These are phyloP conservation scores for Hypoxylon perforatum DNA, from an alignment of 495 filamentous ascomycete species.

Conservation along the genomic window DNA sequence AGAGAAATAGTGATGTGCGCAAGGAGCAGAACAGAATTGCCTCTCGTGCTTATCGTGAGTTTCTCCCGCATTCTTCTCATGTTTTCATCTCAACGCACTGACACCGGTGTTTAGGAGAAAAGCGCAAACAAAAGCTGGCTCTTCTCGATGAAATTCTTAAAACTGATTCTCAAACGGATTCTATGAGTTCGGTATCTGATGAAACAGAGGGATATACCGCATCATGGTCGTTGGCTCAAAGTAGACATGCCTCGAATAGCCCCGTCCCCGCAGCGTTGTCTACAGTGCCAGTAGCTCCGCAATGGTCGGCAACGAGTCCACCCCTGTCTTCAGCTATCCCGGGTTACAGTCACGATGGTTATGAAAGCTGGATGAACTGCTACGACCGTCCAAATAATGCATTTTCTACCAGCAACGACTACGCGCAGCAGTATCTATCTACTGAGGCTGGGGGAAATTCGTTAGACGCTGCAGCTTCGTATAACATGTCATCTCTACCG, in stretches of 20 bases:
- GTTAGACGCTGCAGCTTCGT: slow-evolving; percentile 22
- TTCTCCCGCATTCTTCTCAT: not conserved
- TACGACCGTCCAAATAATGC: slow-evolving; percentile 22
- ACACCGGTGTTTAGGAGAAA: slow-evolving; percentile 44
- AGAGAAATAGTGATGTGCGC: slow-evolving; percentile 45
- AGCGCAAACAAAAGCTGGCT: slow-evolving; percentile 51
- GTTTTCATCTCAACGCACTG: slow-evolving; percentile 18
- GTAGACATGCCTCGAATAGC: slow-evolving; percentile 42
- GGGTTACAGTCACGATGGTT: slow-evolving; percentile 23
- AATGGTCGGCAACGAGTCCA: slow-evolving; percentile 28
- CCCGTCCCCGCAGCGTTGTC: slow-evolving; percentile 30
- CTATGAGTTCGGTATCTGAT: slow-evolving; percentile 48
- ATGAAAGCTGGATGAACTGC: slow-evolving; percentile 35
- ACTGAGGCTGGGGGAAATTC: slow-evolving; percentile 22
- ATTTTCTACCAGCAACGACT: slow-evolving; percentile 23
- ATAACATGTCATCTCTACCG: slow-evolving; percentile 25
- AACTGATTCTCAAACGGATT: slow-evolving; percentile 43
- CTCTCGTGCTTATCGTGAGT: slow-evolving; percentile 49
- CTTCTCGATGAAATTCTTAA: slow-evolving; percentile 47
- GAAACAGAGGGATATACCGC: slow-evolving; percentile 42
- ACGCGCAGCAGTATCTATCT: slow-evolving; percentile 22
- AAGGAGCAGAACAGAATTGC: slow-evolving; percentile 51
- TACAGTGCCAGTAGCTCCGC: slow-evolving; percentile 18
- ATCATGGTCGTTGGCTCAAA: slow-evolving; percentile 27
- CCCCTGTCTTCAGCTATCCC: slow-evolving; percentile 32